These are phyloP conservation scores for Mariannaea sp. DNA, from an alignment of 2,329 filamentous ascomycete species.

Conservation along the genomic window DNA sequence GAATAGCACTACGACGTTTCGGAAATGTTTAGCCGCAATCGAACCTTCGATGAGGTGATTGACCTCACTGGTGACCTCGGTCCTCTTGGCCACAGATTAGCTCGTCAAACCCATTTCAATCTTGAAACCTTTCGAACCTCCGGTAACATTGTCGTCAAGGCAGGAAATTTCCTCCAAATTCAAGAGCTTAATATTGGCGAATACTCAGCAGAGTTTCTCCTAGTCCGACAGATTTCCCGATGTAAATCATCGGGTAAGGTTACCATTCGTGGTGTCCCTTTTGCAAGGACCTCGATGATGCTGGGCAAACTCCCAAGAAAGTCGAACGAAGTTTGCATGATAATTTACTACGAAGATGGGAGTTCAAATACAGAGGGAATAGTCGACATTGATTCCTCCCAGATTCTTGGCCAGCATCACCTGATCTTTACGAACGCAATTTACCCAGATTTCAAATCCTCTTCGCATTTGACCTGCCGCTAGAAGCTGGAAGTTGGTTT, in stretches of 20 bases:
- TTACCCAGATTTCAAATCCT: conserved; percentile 47
- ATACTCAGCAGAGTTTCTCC: conserved; percentile 43
- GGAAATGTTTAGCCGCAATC: neutral
- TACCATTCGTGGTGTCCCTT: conserved; percentile 47
- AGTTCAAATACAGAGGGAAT: conserved; percentile 35
- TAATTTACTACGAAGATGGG: conserved; percentile 47
- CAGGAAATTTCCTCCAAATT: conserved; percentile 40
- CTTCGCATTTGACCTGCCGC: conserved; percentile 54
- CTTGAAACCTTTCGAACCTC: conserved; percentile 25
- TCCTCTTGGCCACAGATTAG: conserved; percentile 11
- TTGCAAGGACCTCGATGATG: conserved; percentile 43
- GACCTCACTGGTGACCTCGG: conserved; percentile 41
- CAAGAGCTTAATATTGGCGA: conserved; percentile 25
- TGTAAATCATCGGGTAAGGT: conserved; percentile 23
- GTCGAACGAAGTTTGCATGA: conserved; percentile 49
- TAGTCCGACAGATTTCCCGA: conserved; percentile 50
- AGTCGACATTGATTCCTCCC: conserved; percentile 47
- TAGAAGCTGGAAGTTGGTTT: conserved; percentile 49
- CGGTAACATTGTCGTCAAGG: conserved; percentile 19
- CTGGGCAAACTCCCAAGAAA: conserved; percentile 46
- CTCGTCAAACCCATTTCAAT: conserved; percentile 32
- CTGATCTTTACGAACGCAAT: conserved; percentile 61
- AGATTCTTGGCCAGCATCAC: conserved; percentile 47
- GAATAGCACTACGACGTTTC: too few relatives aligned
- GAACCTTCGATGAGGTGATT: conserved; percentile 36